These are phyloP conservation scores for Aphanomyces cochlioides DNA, from an alignment of 352 stramenopile genomes.

Conservation along the genomic window DNA sequence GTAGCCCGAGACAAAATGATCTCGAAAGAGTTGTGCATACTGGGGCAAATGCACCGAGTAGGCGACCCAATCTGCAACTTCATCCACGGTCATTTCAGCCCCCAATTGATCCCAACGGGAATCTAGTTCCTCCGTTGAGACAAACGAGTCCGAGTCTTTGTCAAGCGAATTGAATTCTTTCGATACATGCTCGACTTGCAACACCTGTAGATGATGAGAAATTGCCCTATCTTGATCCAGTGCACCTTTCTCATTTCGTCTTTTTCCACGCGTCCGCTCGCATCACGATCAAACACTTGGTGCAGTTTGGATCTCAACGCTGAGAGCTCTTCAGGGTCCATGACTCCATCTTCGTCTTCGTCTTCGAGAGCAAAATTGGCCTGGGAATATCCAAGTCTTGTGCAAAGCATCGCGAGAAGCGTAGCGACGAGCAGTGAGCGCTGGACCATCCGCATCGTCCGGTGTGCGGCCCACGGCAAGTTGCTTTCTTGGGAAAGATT, in stretches of 20 bases:
- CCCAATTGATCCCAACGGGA: constrained; percentile 73
- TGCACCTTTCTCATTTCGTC: constrained; percentile 58
- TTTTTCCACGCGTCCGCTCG: constrained; percentile 68
- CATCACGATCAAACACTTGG: constrained; percentile 70
- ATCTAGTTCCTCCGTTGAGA: constrained; percentile 79
- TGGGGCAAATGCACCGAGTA: constrained; percentile 78
- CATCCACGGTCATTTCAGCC: constrained; percentile 80
- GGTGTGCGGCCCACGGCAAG: not conserved
- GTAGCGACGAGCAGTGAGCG: not conserved
- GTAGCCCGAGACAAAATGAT: constrained; percentile 80
- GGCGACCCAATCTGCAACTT: constrained; percentile 78
- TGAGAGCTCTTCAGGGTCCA: constrained; percentile 71
- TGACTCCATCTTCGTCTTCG: constrained; percentile 70
- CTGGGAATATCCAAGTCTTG: not conserved
- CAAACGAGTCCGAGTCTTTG: constrained; percentile 69
- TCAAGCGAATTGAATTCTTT: constrained; percentile 74
- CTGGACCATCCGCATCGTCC: not conserved
- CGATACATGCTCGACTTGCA: constrained; percentile 56
- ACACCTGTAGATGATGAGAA: constrained; percentile 37
- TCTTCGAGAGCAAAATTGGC: constrained; percentile 46
- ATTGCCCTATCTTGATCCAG: not conserved
- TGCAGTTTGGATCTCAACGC: constrained; percentile 80
- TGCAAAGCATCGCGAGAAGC: not conserved
- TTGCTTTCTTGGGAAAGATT: constrained; percentile 1
- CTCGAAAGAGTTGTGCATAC: constrained; percentile 71